Percentiles rank a stretch among this genome's conserved stretches.
phyloP scores from a whole-genome alignment of 352 stramenopile genomes.

The Globisporangium mamillatum region DNA sequence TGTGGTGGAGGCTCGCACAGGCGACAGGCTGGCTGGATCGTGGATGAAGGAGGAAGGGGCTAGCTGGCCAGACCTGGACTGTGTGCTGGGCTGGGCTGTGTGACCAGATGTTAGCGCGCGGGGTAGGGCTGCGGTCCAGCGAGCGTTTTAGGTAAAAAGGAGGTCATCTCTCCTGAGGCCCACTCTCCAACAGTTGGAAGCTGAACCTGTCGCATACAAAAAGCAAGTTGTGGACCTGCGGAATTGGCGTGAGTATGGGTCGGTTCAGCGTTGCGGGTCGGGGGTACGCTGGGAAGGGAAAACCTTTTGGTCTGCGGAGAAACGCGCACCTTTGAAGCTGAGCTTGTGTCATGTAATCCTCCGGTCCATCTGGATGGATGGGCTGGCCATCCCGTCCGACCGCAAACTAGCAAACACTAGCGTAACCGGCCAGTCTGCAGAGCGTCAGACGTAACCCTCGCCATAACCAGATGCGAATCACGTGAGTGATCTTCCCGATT shows the following conservation, averaged over 20 bases:
- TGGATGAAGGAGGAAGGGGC: neutral
- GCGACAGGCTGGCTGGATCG: neutral
- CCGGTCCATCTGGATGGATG: neutral
- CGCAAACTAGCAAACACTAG: neutral
- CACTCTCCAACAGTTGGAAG: neutral
- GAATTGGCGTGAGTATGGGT: neutral
- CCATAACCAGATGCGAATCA: constrained; percentile 1
- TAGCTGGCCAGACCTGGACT: neutral
- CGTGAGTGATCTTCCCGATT: neutral
- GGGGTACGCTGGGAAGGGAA: constrained; percentile 4
- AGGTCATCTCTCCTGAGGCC: neutral
- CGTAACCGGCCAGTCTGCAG: neutral
- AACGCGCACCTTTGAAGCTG: constrained; percentile 7
- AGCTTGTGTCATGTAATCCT: constrained; percentile 11
- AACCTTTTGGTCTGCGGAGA: constrained; percentile 10
- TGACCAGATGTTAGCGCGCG: neutral
- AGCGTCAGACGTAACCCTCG: neutral
- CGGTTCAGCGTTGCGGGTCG: neutral
- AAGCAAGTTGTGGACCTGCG: constrained; percentile 8
- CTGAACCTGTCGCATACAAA: constrained; percentile 3
- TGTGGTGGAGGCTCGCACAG: constrained; percentile 10
- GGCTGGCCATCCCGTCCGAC: neutral
- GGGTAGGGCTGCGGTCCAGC: neutral
- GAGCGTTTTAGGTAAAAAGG: neutral
- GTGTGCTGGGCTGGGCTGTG: neutral